Base-by-base conservation (phyloP, 495 filamentous ascomycete species). In the Diplogelasinospora grovesii region DNA sequence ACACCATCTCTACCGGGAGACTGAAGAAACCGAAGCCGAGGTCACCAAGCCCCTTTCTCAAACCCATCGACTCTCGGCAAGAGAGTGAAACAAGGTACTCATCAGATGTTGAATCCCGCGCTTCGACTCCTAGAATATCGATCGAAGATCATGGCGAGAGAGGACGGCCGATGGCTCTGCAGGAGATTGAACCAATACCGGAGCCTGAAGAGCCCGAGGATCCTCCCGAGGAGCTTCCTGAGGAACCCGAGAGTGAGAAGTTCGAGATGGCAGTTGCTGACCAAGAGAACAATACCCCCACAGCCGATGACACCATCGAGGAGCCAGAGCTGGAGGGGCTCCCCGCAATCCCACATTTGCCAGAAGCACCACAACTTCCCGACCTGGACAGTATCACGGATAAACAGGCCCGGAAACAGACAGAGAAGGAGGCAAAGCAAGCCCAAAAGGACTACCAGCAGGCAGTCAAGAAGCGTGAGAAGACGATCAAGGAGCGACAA, bases 1-100 rank as follows among this genome's bases (percentile, higher is more conserved):
- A 92, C 53, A 95, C 90, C 7, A 72, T 83, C 19, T 89, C 85
- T 39, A 83, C 82, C 4, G 89, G 87, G 2, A 64, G 66, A 41
- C 69, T 69, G 21, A 77, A 83, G 64, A 47, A 49, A 21, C 39
- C 42, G 5, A 49, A 43, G 26, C 6, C 24, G 24, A 21, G 22
- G 7, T 22, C 36, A 8, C 9, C 8, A 18, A 14, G 11, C 15
- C 22, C 22, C 22, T 20, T 8, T 3, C 27, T 26, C 30, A 36
- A 53, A 37, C 19, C 50, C 41, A 10, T 21, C n/a, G 22, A 20
- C 16, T 26, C n/a, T 22, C 43, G 24, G 22, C 34, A 19, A 16
- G 13, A n/a, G n/a, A n/a, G n/a, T n/a, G n/a, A n/a, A n/a, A n/a
- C n/a, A n/a, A n/a, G n/a, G 19, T 18, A 5, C 39, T 36, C 48